Base-by-base conservation (phyloP, 2,329 filamentous ascomycete species). In the Sporothrix pseudoabietina region DNA sequence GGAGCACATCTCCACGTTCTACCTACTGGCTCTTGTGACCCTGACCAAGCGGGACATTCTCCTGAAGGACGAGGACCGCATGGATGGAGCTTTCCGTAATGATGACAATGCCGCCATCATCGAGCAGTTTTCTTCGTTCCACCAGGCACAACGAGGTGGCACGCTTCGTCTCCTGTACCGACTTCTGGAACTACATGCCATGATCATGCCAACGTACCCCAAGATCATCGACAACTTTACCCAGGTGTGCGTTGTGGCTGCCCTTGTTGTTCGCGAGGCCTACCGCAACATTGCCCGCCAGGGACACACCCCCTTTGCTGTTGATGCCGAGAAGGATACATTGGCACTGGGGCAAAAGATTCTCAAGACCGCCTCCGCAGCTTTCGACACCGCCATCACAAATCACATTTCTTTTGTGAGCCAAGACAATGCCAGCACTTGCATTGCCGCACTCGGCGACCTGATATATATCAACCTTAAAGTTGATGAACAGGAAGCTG, bases 341-440 rank as follows among this genome's bases (percentile, higher is more conserved):
- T 65, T 79, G 0, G 26, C 69, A 8, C 55, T 77, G 49, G 73
- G 80, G 76, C 72, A 87, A 71, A 75, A 80, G 1, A 81, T 85
- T 39, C 89, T 86, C 77, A 78, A 79, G 22, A 75, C 80, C 12
- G 81, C 85, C 52, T 84, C 85, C 1, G 77, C 77, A 6, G 82
- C 82, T 4, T 77, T 90, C 19, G 81, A 82, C 3, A 76, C 76
- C 3, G 82, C 87, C 72, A 84, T 90, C 59, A 87, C 89, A 41
- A 90, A 88, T 76, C 85, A 86, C 72, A 83, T 87, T 57, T 88
- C 87, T 10, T 82, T 83, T 68, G 80, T 90, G 22, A 82, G 81
- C 16, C 80, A 80, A 16, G 87, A 89, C 1, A 82, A 81, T 39
- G 82, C 85, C 0, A 76, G 78, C 16, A 73, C 71, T 19, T 78